These are phyloP conservation scores for Kwoniella pini DNA, from an alignment of 768 basidiomycete genomes.

Conservation along the genomic window DNA sequence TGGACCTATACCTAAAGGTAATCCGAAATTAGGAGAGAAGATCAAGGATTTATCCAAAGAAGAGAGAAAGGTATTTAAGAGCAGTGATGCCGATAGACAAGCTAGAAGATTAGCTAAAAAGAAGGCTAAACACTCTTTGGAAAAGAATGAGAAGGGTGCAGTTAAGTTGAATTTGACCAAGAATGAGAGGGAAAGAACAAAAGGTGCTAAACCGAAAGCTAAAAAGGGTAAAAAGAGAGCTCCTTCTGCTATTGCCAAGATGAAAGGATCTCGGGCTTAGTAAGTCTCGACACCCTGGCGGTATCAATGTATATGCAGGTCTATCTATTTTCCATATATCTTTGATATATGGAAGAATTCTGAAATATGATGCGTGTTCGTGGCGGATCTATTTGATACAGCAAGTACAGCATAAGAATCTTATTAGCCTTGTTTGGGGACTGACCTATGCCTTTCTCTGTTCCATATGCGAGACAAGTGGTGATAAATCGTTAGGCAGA, in stretches of 20 bases:
- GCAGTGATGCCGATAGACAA: slow-evolving; percentile 73
- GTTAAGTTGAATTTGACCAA: slow-evolving; percentile 49
- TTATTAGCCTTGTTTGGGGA: too few relatives aligned
- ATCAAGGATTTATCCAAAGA: slow-evolving; percentile 77
- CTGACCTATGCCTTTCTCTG: too few relatives aligned
- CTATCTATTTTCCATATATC: too few relatives aligned
- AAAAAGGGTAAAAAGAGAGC: slow-evolving; percentile 55
- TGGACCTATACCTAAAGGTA: slow-evolving; percentile 66
- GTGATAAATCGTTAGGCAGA: too few relatives aligned
- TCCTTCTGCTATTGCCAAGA: slow-evolving; percentile 47
- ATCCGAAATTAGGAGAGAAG: slow-evolving; percentile 76
- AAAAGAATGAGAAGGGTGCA: slow-evolving; percentile 45
- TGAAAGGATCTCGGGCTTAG: slow-evolving; percentile 53
- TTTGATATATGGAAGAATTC: too few relatives aligned
- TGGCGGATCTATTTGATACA: too few relatives aligned
- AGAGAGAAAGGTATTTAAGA: slow-evolving; percentile 80
- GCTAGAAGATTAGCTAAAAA: slow-evolving; percentile 88
- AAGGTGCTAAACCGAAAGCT: slow-evolving; percentile 43
- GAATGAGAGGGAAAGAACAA: slow-evolving; percentile 31
- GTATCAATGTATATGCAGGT: too few relatives aligned
- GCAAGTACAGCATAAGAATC: too few relatives aligned
- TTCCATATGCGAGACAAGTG: too few relatives aligned
- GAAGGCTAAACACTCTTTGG: slow-evolving; percentile 59
- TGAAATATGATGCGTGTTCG: too few relatives aligned
- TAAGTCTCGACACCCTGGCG: background rate